Base-by-base conservation (phyloP, 1,139 yeast genomes). In the Yamadazyma jaroonii region DNA sequence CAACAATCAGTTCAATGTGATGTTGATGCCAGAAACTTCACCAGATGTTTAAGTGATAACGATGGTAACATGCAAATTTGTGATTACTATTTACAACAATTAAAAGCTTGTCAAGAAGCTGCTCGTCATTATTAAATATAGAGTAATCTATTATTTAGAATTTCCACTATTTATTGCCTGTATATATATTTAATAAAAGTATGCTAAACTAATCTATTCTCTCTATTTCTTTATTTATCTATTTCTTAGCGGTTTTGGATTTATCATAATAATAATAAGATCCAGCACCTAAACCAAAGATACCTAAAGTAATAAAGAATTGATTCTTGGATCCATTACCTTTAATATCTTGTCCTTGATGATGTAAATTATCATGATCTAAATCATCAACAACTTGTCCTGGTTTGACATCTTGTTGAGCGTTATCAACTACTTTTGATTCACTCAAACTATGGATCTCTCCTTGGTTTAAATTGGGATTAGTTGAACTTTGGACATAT, bases 61-160 rank as follows among this genome's bases (percentile, higher is more conserved):
- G 74, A 76, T 52, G 97, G 97, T 52, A 89, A 92, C 77, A 86
- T 88, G 89, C 96, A 89, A 71, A 82, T 85, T 52, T 92, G 98
- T 71, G 97, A 89, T 59, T 92, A 78, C 79, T 92, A 92, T 69
- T 77, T 92, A 67, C 97, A 90, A 70, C 97, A 90, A 72, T 81
- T 92, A 64, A 90, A 86, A 74, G 94, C 97, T 20, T 92, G 98
- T 67, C 97, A 92, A 72, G 92, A 86, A 64, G 96, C 97, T 53
- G 74, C 96, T 43, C 78, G 83, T 52, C 85, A 81, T 54, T 88
- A 85, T 61, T 87, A 77, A 41, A 22, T n/a, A 17, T 17, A 31
- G 14, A 30, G 9, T 32, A 25, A 6, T 32, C 8, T 22, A n/a
- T 21, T 23, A 12, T 21, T 20, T 20, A 14, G 11, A 20, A 17